These are phyloP conservation scores for Ceratocystis variospora DNA, from an alignment of 2,329 filamentous ascomycete genomes.

Conservation along the genomic window DNA sequence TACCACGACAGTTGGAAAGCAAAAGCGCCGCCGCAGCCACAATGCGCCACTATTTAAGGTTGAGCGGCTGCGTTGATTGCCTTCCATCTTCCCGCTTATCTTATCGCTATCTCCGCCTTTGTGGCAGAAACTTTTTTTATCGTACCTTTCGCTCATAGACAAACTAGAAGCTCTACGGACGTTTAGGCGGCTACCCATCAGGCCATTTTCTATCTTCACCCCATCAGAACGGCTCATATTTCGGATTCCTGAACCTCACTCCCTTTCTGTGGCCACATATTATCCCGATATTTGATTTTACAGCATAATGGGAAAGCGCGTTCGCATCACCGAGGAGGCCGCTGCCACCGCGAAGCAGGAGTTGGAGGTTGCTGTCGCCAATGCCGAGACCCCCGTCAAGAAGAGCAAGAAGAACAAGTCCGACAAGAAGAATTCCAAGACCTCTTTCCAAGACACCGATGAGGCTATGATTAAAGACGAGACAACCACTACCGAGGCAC, in stretches of 20 bases:
- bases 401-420: constrained; percentile 8
- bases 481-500: neutral
- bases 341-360: constrained; percentile 9
- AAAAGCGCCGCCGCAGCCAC: neutral
- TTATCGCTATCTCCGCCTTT: constrained; percentile 7
- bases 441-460: neutral
- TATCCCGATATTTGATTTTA: neutral
- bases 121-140: constrained; percentile 9
- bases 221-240: neutral
- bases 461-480: neutral
- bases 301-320: constrained; percentile 14
- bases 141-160: neutral
- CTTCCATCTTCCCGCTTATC: neutral
- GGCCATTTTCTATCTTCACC: neutral
- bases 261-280: neutral
- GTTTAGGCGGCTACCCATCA: neutral
- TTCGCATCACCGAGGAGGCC: constrained; percentile 12
- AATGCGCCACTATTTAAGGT: neutral
- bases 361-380: constrained; percentile 4
- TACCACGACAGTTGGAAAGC: neutral
- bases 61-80: neutral
- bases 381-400: neutral
- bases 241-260: neutral
- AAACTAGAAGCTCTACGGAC: neutral
- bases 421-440: neutral